These are phyloP conservation scores for Fusarium heterosporum DNA, from an alignment of 2,329 filamentous ascomycete genomes.

Conservation along the genomic window DNA sequence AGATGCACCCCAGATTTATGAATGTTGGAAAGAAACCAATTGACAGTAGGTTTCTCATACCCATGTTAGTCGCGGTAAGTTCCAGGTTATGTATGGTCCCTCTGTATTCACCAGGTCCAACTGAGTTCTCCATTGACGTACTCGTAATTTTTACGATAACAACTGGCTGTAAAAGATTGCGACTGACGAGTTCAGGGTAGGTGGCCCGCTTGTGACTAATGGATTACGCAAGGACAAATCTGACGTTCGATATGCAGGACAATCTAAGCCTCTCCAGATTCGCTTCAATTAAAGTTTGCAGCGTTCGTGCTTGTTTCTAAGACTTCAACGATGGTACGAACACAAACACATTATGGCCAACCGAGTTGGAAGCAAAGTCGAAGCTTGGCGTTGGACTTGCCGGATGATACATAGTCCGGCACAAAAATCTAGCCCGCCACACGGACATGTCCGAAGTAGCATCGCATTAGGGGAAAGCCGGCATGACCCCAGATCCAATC, in stretches of 20 bases:
- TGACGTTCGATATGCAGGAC: not conserved
- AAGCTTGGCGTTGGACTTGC: not conserved
- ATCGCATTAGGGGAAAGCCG: not conserved
- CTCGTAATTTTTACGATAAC: not conserved
- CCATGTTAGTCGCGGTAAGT: too few relatives aligned
- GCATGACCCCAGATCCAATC: not conserved
- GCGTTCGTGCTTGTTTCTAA: fast-evolving
- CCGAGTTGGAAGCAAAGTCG: not conserved
- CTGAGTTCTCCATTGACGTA: not conserved
- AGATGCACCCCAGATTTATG: too few relatives aligned
- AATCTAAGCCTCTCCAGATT: not conserved
- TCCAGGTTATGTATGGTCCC: too few relatives aligned
- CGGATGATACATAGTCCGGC: constrained; percentile 17
- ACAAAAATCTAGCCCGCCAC: not conserved
- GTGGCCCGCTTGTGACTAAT: not conserved
- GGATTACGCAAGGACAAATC: not conserved
- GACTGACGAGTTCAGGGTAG: not conserved
- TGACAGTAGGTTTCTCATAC: too few relatives aligned
- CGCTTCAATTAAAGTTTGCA: not conserved
- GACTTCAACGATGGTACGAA: not conserved
- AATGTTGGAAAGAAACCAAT: too few relatives aligned
- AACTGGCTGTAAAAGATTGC: not conserved
- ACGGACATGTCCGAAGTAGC: constrained; percentile 5
- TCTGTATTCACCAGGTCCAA: too few relatives aligned
- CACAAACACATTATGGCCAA: not conserved